phyloP scores from a whole-genome alignment of 495 filamentous ascomycete genomes.

The Penicillium alfredii region DNA sequence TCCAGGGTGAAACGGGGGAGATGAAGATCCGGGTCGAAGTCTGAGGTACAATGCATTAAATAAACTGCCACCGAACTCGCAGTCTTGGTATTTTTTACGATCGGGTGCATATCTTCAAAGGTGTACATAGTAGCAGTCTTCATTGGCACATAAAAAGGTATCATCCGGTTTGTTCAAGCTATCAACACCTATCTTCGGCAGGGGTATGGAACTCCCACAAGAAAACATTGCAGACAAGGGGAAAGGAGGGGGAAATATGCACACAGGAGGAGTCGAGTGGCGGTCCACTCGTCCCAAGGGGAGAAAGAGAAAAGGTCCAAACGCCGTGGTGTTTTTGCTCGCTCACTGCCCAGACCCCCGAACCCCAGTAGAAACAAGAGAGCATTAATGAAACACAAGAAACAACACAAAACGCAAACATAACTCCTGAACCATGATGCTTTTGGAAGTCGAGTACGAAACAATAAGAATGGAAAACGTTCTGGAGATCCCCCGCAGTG shows the following conservation, averaged over 20 bases:
- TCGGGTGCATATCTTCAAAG: too few species aligned
- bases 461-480: too few species aligned
- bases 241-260: constrained; percentile 15
- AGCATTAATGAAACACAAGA: constrained; percentile 1
- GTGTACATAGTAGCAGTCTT: too few species aligned
- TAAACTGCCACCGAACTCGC: too few species aligned
- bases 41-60: background rate
- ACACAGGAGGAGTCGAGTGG: too few species aligned
- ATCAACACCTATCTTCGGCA: constrained; percentile 7
- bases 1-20: constrained; percentile 57
- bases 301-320: constrained; percentile 18
- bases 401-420: constrained; percentile 6
- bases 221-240: too few species aligned
- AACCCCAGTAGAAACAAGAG: constrained; percentile 11
- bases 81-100: too few species aligned
- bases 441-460: constrained; percentile 19
- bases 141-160: too few species aligned
- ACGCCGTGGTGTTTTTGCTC: constrained; percentile 21
- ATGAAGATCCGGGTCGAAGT: constrained; percentile 64
- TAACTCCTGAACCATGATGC: constrained; percentile 28
- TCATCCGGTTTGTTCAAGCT: constrained; percentile 9
- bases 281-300: too few species aligned
- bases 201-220: constrained; percentile 18
- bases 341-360: constrained; percentile 17
- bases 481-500: too few species aligned